These are phyloP conservation scores for Metroxylon sagu DNA, from an alignment of 176 grass and related monocot genomes.

Conservation along the genomic window DNA sequence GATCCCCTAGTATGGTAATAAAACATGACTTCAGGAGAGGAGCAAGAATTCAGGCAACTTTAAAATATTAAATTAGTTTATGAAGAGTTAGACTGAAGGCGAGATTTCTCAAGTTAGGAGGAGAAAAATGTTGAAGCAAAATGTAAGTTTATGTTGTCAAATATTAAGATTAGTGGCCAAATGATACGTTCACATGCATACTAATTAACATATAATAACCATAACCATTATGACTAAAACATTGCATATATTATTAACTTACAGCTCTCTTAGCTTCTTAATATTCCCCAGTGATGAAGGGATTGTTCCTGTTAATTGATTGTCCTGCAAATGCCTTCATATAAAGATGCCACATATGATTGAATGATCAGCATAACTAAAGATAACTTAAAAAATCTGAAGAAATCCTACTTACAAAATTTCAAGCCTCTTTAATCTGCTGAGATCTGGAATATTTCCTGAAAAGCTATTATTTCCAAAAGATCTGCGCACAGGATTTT, in stretches of 20 bases:
- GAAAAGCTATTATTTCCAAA: constrained; percentile 62
- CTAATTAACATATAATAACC: too few relatives aligned
- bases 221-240: background rate
- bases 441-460: constrained; percentile 70
- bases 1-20: too few relatives aligned
- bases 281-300: constrained; percentile 43
- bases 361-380: background rate
- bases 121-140: too few relatives aligned
- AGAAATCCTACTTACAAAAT: constrained; percentile 38
- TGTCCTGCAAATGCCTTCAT: constrained; percentile 76
- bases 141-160: too few relatives aligned
- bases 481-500: constrained; percentile 41
- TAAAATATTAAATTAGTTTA: too few relatives aligned
- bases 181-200: too few relatives aligned
- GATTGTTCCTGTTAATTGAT: constrained; percentile 55
- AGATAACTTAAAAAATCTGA: background rate
- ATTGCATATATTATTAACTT: constrained; percentile 22
- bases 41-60: too few relatives aligned
- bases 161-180: too few relatives aligned
- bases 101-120: too few relatives aligned
- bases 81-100: too few relatives aligned
- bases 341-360: constrained; percentile 13
- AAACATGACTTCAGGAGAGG: too few relatives aligned
- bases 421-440: constrained; percentile 38
- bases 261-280: constrained; percentile 48